Conservation (phyloP, 2,329 filamentous ascomycete species). For the Aspergillus sojae region DNA sequence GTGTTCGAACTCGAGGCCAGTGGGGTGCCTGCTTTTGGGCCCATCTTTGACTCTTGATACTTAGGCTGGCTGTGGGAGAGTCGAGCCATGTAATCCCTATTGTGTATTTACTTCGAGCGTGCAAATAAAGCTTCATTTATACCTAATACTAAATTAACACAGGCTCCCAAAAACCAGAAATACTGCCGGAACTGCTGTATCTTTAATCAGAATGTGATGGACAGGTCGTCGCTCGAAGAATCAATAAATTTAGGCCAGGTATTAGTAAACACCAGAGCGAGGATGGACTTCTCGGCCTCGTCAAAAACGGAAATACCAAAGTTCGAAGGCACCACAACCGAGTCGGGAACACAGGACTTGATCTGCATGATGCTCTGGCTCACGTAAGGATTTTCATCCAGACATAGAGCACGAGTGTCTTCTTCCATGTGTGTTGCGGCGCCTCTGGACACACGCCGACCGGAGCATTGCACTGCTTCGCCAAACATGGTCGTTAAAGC, state of each 20-base stretch:
- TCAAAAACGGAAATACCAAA: not conserved
- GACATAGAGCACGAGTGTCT: not conserved
- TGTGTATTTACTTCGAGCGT: not conserved
- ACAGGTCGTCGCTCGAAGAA: not conserved
- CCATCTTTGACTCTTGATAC: not conserved
- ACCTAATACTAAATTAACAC: not conserved
- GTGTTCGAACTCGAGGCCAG: slow-evolving; percentile 44
- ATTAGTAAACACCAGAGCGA: not conserved
- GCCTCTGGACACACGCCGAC: not conserved
- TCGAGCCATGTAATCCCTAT: not conserved
- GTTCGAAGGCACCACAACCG: not conserved
- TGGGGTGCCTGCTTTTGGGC: slow-evolving; percentile 37
- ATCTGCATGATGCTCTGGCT: not conserved
- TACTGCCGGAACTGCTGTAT: not conserved
- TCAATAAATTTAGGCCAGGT: slow-evolving; percentile 2
- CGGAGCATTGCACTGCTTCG: not conserved
- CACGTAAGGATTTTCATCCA: not conserved
- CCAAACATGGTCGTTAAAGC: not conserved
- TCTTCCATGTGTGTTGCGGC: not conserved
- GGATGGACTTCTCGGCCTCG: not conserved
- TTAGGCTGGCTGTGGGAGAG: too few species aligned
- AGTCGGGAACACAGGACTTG: not conserved
- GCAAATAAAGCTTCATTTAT: not conserved
- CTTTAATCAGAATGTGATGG: not conserved
- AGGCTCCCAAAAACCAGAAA: not conserved